Base-by-base conservation (phyloP, 768 basidiomycete species). In the Boletus vinaceobasis region DNA sequence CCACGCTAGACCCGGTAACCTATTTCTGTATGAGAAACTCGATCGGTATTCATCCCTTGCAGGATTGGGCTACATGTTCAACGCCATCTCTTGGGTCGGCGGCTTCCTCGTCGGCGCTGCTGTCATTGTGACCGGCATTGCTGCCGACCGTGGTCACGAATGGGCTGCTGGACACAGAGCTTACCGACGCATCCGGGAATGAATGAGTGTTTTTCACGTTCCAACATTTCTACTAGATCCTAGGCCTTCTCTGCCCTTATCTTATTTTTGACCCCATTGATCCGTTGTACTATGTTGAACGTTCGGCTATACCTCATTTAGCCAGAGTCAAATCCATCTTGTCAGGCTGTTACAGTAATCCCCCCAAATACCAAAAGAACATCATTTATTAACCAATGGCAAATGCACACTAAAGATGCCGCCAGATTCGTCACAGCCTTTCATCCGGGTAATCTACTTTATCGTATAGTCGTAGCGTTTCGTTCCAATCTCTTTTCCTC, bases 401-500 rank as follows among this genome's bases (percentile, higher is more conserved):
- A 40, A 37, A 45, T 32, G 19, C 5, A 19, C 11, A 17, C 15
- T n/a, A 44, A 31, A 47, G 37, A 33, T 60, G 31, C 23, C 43
- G 21, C 51, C n/a, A 44, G 7, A 48, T 43, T 14, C 29, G 29
- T 67, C 48, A 63, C 17, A 52, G 33, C 11, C 54, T 75, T 27
- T 85, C 85, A 14, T 79, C 79, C 0, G 88, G 88, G 64, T 90
- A 93, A 68, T 92, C 90, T 17, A 90, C 86, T 57, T 88, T 78
- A 60, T 93, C 90, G 59, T 91, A 92, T 51, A 90, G 70, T 44
- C 90, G 76, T 43, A 93, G 71, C 5, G 86, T 90, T 72, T 93
- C 91, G 61, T 91, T 91, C 91, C 92, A 93, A 62, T 93, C 92
- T 59, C 90, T 80, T 71, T 93, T 93, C 59, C 90, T 75, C 63